Conservation (phyloP, 306 rosid species). For the Cucurbita pepo region DNA sequence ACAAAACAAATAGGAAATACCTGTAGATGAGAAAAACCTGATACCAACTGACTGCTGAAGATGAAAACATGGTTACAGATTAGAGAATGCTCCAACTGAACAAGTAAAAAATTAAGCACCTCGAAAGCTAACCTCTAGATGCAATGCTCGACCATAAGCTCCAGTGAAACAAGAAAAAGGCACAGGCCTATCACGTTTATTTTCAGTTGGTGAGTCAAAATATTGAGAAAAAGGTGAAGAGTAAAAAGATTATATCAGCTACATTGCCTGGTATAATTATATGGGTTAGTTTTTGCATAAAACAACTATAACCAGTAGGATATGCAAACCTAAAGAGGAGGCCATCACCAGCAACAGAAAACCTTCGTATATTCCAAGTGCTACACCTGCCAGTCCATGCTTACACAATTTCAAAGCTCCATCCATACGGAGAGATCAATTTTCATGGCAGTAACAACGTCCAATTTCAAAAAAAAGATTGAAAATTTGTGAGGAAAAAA, state of each 20-base stretch:
- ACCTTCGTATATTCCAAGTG: constrained; percentile 21
- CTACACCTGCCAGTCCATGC: constrained; percentile 20
- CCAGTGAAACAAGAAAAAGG: constrained; percentile 26
- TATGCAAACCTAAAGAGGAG: constrained; percentile 40
- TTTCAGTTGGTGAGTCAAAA: constrained; percentile 18
- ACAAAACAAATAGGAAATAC: constrained; percentile 19
- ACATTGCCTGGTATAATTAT: neutral
- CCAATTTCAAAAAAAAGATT: neutral
- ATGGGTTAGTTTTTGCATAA: neutral
- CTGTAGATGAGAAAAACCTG: constrained; percentile 68
- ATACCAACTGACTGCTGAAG: constrained; percentile 42
- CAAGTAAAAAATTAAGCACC: constrained; percentile 8
- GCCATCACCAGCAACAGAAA: constrained; percentile 19
- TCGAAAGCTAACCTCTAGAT: constrained; percentile 48
- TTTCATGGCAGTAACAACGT: neutral
- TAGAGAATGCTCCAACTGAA: neutral
- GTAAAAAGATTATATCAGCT: neutral
- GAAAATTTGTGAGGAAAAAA: neutral
- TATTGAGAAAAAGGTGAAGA: neutral
- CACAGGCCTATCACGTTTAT: constrained; percentile 46
- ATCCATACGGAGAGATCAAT: constrained; percentile 7
- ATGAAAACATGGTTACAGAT: constrained; percentile 17
- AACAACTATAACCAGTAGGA: neutral
- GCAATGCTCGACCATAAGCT: constrained; percentile 25
- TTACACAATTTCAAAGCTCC: constrained; percentile 5